These are phyloP conservation scores for Lyophyllum decastes DNA, from an alignment of 768 basidiomycete species.

Conservation along the genomic window DNA sequence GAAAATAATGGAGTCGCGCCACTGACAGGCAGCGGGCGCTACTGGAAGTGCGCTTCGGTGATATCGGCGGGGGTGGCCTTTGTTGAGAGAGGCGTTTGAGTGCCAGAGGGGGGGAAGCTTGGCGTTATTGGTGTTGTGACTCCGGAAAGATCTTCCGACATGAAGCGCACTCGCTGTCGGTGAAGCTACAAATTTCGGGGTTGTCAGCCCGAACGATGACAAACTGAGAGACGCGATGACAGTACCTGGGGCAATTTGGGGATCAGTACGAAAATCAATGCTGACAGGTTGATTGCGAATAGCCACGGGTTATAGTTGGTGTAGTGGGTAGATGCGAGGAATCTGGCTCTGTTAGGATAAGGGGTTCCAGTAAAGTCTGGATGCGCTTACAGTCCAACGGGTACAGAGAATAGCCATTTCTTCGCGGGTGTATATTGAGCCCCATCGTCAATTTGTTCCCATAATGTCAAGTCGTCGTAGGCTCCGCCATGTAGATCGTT, in stretches of 20 bases:
- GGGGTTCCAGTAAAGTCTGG: constrained; percentile 1
- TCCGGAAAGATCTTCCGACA: constrained; percentile 66
- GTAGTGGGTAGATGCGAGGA: constrained; percentile 97
- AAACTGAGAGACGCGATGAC: constrained; percentile 19
- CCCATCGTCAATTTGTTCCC: constrained; percentile 99
- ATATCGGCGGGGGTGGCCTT: constrained; percentile 35
- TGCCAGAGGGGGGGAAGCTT: constrained; percentile 56
- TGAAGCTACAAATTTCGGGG: constrained; percentile 56
- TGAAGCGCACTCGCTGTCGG: constrained; percentile 79
- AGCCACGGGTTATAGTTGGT: constrained; percentile 94
- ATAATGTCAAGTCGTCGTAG: constrained; percentile 95
- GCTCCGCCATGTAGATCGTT: constrained; percentile 86
- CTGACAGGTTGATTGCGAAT: constrained; percentile 87
- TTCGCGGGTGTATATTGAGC: constrained; percentile 98
- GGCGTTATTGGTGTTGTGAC: constrained; percentile 66
- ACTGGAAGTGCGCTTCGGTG: constrained; percentile 50
- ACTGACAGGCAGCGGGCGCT: neutral
- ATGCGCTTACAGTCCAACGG: constrained; percentile 78
- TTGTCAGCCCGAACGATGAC: constrained; percentile 15
- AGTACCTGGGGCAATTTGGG: constrained; percentile 93
- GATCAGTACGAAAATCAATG: constrained; percentile 78
- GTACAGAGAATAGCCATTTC: constrained; percentile 93
- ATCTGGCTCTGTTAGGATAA: constrained; percentile 48
- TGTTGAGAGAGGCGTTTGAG: constrained; percentile 39
- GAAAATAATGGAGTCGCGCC: neutral